Conservation (phyloP, 805 yeast genomes). For the Lipomyces yamadae region DNA sequence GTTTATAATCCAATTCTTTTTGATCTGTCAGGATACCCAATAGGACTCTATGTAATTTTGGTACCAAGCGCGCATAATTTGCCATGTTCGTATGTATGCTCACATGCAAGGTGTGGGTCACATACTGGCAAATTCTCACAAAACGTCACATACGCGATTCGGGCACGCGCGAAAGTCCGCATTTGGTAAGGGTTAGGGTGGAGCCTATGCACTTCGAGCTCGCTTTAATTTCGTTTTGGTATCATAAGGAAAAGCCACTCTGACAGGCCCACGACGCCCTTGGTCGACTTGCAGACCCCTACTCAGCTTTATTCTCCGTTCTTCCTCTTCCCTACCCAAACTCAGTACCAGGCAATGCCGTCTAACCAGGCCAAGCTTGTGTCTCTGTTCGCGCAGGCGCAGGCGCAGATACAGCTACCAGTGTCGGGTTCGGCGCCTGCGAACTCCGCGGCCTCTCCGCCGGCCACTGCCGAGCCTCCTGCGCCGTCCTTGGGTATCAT, state of each 20-base stretch:
- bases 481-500: constrained; percentile 26
- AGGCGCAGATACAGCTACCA: constrained; percentile 32
- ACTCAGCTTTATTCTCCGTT: not conserved
- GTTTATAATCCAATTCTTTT: too few species aligned
- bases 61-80: too few species aligned
- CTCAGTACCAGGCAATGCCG: constrained; percentile 22
- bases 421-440: constrained; percentile 15
- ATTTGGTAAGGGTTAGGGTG: not conserved
- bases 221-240: not conserved
- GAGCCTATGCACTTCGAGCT: not conserved
- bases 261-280: not conserved
- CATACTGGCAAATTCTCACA: not conserved
- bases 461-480: constrained; percentile 11
- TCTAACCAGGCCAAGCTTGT: constrained; percentile 33
- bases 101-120: not conserved
- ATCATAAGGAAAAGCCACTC: too few species aligned
- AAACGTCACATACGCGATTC: not conserved
- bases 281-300: not conserved
- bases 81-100: too few species aligned
- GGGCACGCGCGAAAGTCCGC: not conserved
- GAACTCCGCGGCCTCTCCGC: constrained; percentile 15
- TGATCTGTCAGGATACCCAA: too few species aligned
- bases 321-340: not conserved
- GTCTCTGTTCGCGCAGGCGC: constrained; percentile 36
- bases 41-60: too few species aligned